Base-by-base conservation (phyloP, 495 filamentous ascomycete genomes). In the Xylaria scruposa region DNA sequence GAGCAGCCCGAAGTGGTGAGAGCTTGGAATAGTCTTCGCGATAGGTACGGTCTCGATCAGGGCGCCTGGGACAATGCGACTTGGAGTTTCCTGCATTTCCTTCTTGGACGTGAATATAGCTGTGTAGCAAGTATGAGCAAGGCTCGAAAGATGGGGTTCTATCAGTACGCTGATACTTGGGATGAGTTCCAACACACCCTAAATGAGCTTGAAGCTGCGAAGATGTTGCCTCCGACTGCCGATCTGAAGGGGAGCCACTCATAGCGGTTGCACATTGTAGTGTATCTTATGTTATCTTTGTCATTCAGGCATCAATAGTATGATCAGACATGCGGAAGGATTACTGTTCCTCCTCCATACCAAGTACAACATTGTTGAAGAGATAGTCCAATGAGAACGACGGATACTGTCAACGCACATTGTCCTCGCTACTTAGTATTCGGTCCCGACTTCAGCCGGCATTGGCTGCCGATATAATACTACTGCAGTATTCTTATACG, bases 41-140 rank as follows among this genome's bases (percentile, higher is more conserved):
- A 85, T 46, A 77, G 80, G 56, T 79, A 90, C 33, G 80, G 81
- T 1, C 73, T 89, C 54, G 82, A 87, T 49, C 79, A 84, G 61
- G 78, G 83, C 33, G 83, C 79, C 1, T 84, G 88, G 71, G 84
- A 85, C 69, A 85, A 86, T 74, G 89, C 85, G n/a, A 89, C 87
- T 0, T 90, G 88, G 88, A 78, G 70, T 0, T 89, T 89, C 72
- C 29, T 85, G 59, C 83, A 78, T 2, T 88, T 88, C 65, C 77
- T 85, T 7, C 74, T 90, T 33, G 87, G 86, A 3, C 75, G 88
- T 61, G 81, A 84, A 53, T 90, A 81, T 60, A 79, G 83, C 74
- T 21, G 86, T 49, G 81, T 90, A 26, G 73, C 82, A 36, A 86
- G 80, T 68, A 89, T 90, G 87, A 87, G 84, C 68, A 90, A 90